Evolutionary conservation across 768 basidiomycete species (phyloP).

Genomic region (Scleroderma citrinum): DNA sequence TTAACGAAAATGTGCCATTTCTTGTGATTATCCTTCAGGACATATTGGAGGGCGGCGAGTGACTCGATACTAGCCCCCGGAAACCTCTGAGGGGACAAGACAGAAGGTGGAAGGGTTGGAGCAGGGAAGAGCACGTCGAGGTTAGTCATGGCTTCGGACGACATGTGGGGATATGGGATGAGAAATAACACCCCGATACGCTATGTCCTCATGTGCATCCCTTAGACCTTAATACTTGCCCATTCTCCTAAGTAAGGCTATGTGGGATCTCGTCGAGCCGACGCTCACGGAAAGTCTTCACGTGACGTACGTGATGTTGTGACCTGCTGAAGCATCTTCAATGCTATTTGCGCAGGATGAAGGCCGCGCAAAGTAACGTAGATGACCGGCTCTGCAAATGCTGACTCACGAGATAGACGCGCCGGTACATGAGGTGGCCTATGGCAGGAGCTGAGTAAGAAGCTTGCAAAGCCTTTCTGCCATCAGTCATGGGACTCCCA

Average conservation of each 20-base stretch:
- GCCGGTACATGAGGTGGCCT: not conserved
- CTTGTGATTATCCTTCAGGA: constrained; percentile 45
- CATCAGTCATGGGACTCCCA: no score
- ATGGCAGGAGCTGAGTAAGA: not conserved
- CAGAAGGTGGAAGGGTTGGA: constrained; percentile 3
- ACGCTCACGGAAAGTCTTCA: no score
- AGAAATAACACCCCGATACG: not conserved
- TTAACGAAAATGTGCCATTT: constrained; percentile 47
- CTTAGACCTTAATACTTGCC: not conserved
- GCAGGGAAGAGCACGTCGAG: constrained; percentile 5
- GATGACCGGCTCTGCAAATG: no score
- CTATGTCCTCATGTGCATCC: not conserved
- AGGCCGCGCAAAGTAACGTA: not conserved
- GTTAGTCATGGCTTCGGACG: not conserved
- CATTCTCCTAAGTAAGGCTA: no score
- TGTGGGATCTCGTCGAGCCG: no score
- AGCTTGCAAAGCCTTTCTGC: no score
- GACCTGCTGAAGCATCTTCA: not conserved
- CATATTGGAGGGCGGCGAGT: constrained; percentile 20
- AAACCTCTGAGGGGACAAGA: constrained; percentile 1
- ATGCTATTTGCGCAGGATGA: not conserved
- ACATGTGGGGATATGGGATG: no score
- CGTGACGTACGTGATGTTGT: no score
- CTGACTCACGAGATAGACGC: not conserved
- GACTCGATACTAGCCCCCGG: constrained; percentile 21